These are phyloP conservation scores for Penicillium glabrum DNA, from an alignment of 2,329 filamentous ascomycete species.

Conservation along the genomic window DNA sequence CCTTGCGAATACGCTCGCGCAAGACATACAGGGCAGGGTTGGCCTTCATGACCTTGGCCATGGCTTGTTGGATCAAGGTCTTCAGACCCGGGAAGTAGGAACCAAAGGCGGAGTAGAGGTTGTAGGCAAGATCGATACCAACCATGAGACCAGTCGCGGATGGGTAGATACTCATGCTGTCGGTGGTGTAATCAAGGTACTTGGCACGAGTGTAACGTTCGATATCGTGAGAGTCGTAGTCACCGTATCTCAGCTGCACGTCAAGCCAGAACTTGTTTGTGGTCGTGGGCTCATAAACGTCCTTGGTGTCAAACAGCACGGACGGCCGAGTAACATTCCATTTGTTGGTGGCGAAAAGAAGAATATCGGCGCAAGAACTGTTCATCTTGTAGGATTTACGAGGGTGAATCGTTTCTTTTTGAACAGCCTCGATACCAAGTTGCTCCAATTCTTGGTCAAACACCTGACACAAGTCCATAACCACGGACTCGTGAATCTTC, in stretches of 20 bases:
- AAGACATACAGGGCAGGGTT: conserved; percentile 96
- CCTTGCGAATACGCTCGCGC: conserved; percentile 96
- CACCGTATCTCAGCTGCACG: conserved; percentile 92
- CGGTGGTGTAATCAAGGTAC: conserved; percentile 97
- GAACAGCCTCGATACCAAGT: conserved; percentile 92
- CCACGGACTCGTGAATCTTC: conserved; percentile 97
- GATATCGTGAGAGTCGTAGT: conserved; percentile 99
- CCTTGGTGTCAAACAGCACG: conserved; percentile 92
- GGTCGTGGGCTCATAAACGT: conserved; percentile 86
- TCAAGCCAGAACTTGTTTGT: conserved; percentile 99
- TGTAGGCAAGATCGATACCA: conserved; percentile 95
- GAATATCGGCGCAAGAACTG: conserved; percentile 95
- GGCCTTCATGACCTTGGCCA: conserved; percentile 99
- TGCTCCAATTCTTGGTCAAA: conserved; percentile 97
- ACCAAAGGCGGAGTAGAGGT: conserved; percentile 95
- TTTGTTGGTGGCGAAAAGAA: conserved; percentile 95
- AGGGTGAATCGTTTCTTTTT: conserved; percentile 98
- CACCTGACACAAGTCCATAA: conserved; percentile 98
- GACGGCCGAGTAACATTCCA: conserved; percentile 97
- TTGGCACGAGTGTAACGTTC: conserved; percentile 97
- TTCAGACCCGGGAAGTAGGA: conserved; percentile 99
- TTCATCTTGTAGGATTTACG: conserved; percentile 99
- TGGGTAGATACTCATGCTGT: conserved; percentile 98
- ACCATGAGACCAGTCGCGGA: conserved; percentile 97
- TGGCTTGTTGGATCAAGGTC: conserved; percentile 91